Percentiles rank a stretch among this genome's conserved stretches.
Evolutionary conservation across 176 grass and related monocot genomes (phyloP).

Genomic region (sorghum (Sorghum bicolor)): DNA sequence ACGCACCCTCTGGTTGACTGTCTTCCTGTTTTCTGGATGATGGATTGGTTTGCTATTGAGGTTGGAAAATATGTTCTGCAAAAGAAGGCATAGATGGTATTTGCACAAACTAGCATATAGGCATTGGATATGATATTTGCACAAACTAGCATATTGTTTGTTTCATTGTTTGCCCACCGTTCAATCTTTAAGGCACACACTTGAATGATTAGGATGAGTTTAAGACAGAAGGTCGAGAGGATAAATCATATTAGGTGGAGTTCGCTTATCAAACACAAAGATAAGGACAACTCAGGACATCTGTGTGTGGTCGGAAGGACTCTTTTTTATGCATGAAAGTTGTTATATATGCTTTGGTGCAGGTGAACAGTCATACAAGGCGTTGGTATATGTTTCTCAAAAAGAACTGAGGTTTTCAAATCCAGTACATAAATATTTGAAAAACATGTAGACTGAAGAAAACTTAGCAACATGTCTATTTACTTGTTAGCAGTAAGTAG

Average conservation of each 20-base stretch:
- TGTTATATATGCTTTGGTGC: background rate
- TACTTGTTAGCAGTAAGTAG: background rate
- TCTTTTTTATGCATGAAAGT: background rate
- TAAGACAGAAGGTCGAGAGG: conserved; percentile 2
- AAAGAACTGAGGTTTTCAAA: background rate
- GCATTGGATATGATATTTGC: background rate
- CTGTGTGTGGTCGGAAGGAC: background rate
- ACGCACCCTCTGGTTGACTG: background rate
- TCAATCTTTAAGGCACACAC: background rate
- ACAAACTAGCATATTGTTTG: background rate
- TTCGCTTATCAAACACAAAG: background rate
- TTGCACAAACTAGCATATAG: background rate
- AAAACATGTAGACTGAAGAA: background rate
- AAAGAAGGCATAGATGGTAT: background rate
- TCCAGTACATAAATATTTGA: conserved; percentile 1
- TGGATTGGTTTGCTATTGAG: background rate
- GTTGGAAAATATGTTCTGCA: background rate
- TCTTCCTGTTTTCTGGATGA: background rate
- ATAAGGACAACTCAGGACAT: background rate
- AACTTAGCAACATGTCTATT: background rate
- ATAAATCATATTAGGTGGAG: conserved; percentile 16
- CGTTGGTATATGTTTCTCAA: background rate
- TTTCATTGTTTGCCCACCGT: background rate
- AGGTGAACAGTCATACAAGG: background rate
- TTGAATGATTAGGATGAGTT: background rate